Evolutionary conservation across 805 yeast species (phyloP), one percentile per base, ranked within the genome.

Genomic region (Ogataea haglerorum): DNA sequence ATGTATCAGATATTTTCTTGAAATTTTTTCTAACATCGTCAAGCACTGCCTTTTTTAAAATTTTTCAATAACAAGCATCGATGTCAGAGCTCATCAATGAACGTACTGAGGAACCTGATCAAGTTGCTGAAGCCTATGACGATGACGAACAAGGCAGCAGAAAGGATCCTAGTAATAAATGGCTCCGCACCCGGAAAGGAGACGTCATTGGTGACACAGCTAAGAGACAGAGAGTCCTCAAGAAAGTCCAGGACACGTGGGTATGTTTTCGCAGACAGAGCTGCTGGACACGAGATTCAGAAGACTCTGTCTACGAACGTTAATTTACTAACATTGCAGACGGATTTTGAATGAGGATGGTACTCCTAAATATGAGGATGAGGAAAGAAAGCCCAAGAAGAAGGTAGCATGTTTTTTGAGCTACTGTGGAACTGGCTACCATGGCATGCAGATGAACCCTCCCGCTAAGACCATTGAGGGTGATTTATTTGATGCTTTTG

Each of bases 351-450:
- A 82, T 58, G 84, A 68, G 13, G 63, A 78, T 21, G 91, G 90
- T 10, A 72, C 76, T 24, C 80, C 82, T 2, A 60, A 78, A 29
- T 78, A 72, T 29, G 46, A 46, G 7, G 71, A 69, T 42, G 85
- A 78, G 48, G 62, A 62, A 25, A 73, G 89, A 62, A 76, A 73
- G 48, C 96, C 98, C 16, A 90, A 90, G 72, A 76, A 79, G 54
- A 90, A 90, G 58, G 96, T 88, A 16, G 97, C 96, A 0, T 79
- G 85, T 54, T 72, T 87, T 79, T 72, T 90, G 49, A 97, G 98
- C 4, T 90, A 90, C 67, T 90, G 96, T 60, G 98, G 98, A 30
- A 82, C 96, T 1, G 97, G 97, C 0, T 90, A 90, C 65, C 93
- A 86, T 61, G 98, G 98, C 6, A 87, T 90, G 95, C 98, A 90